A percentile compares a stretch with the other conserved stretches of the same genome.
These are phyloP conservation scores for Tolypocladium cylindrosporum DNA, from an alignment of 2,329 filamentous ascomycete species.

Conservation along the genomic window DNA sequence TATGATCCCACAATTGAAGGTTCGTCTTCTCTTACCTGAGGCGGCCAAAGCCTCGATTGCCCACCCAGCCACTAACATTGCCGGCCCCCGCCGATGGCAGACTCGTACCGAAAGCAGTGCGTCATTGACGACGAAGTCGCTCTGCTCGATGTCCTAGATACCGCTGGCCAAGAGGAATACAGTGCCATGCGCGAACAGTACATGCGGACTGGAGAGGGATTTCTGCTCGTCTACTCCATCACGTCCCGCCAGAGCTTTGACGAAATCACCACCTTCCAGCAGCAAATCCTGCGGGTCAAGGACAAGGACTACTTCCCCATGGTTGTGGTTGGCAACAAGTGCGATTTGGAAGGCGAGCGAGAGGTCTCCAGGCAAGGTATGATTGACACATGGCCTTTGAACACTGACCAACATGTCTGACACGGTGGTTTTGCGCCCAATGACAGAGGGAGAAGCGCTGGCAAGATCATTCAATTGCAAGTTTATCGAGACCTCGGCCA, in stretches of 20 bases:
- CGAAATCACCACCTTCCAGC: constrained; percentile 96
- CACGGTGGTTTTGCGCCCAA: constrained; percentile 1
- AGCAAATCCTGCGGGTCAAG: constrained; percentile 97
- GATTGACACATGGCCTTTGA: constrained; percentile 14
- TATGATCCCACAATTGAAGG: constrained; percentile 99
- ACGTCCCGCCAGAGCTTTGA: constrained; percentile 95
- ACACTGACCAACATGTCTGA: neutral
- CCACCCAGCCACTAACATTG: constrained; percentile 1
- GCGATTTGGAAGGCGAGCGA: constrained; percentile 88
- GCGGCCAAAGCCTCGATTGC: neutral
- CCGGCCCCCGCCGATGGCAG: constrained; percentile 36
- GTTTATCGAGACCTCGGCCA: constrained; percentile 98
- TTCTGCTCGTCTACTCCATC: constrained; percentile 96
- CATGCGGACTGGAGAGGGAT: constrained; percentile 98
- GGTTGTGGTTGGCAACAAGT: constrained; percentile 98
- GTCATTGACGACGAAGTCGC: constrained; percentile 98
- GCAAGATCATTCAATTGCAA: constrained; percentile 88
- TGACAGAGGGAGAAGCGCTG: constrained; percentile 76
- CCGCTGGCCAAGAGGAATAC: constrained; percentile 97
- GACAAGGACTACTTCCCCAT: constrained; percentile 99
- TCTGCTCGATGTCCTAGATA: constrained; percentile 94
- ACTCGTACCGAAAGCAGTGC: constrained; percentile 99
- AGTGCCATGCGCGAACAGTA: constrained; percentile 99
- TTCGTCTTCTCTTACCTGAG: constrained; percentile 28
- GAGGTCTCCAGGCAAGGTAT: constrained; percentile 87